Base-by-base conservation (phyloP, 768 basidiomycete genomes). In the Phylloporus sp. region DNA sequence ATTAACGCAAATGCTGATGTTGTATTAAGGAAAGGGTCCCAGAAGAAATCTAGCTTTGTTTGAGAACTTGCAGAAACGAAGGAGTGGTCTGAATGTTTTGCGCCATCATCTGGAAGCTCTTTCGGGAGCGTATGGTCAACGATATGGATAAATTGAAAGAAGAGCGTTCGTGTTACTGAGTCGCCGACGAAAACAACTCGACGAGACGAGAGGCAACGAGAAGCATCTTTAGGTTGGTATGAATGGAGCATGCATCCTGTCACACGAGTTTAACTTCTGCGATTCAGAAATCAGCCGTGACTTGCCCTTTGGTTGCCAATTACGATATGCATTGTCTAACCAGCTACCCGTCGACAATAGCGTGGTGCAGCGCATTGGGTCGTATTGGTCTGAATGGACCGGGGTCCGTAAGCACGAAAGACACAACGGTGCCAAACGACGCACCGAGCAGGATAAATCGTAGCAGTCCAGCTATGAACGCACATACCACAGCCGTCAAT, bases 1-100 rank as follows among this genome's bases (percentile, higher is more conserved):
- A 86, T 67, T 38, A 80, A 59, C n/a, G 71, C 58, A 33, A 69
- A 59, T 14, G 81, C 74, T 42, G 71, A 69, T 2, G 85, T 79
- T 11, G 73, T 68, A 63, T 94, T 96, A 35, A 95, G 75, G 63
- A 80, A 95, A 14, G 92, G 92, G 56, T 94, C 92, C 92, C 92
- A 92, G 52, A 72, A 59, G 64, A 91, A 90, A 10, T 74, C 71
- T 15, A 89, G 60, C 14, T 71, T 57, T 39, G 71, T 75, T 20
- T 73, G 75, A 33, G 73, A 66, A n/a, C n/a, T n/a, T 23, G 54
- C 63, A 4, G 81, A 74, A 9, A 62, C 62, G 22, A 82, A 69
- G 5, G 57, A 64, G 55, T 85, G 70, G 63, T 94, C 79, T 2
- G 74, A 62, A 65, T 95, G 91, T 64, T 86, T 91, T 45, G 74